Percentiles rank a stretch among this genome's conserved stretches.
These are phyloP conservation scores for Monilinia fructicola DNA, from an alignment of 2,329 filamentous ascomycete genomes.

Conservation along the genomic window DNA sequence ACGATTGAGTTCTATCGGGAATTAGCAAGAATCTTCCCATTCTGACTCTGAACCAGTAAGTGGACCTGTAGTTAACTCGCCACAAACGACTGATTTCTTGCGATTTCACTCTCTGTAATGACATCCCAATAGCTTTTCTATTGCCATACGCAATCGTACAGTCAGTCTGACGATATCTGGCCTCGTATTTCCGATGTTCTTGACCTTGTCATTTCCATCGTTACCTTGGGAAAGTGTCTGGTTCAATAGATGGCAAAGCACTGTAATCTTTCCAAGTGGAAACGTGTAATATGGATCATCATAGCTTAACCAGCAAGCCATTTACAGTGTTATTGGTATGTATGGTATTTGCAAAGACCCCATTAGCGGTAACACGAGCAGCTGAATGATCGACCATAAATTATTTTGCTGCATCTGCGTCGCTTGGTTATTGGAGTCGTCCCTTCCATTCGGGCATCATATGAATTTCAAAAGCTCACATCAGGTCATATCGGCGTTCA, in stretches of 20 bases:
- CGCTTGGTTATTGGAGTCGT: background rate
- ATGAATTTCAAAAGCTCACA: no score
- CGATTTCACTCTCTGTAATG: slow-evolving; percentile 41
- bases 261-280: background rate
- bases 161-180: slow-evolving; percentile 21
- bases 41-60: no score
- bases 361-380: no score
- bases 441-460: background rate
- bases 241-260: slow-evolving; percentile 2
- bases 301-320: background rate
- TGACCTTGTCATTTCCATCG: background rate
- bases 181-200: background rate
- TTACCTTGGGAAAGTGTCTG: slow-evolving; percentile 20
- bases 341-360: no score
- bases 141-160: slow-evolving; percentile 13
- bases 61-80: background rate
- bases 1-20: background rate
- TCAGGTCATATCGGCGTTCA: background rate
- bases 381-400: no score
- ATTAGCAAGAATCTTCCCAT: background rate
- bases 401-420: background rate
- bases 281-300: background rate
- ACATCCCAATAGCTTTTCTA: slow-evolving; percentile 41
- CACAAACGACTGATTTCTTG: slow-evolving; percentile 44
- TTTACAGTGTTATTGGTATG: background rate